Base-by-base conservation (phyloP, 169 alveolate species). In the Plasmodium gallinaceum region DNA sequence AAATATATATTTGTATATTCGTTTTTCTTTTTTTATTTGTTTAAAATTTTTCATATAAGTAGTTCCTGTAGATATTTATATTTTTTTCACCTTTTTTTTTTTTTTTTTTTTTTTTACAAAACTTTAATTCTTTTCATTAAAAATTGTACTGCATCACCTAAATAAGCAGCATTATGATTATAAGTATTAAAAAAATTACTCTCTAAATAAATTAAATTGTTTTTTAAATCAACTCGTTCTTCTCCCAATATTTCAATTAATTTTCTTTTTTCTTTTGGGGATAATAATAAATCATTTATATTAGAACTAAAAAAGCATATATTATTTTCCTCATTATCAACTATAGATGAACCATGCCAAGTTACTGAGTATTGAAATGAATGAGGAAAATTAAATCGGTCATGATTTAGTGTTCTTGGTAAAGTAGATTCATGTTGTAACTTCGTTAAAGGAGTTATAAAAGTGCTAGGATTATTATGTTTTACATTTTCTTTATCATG, bases 381-480 rank as follows among this genome's bases (percentile, higher is more conserved):
- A 74, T 95, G 97, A 14, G 97, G 97, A 73, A 95, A 92, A 48
- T 46, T 68, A 91, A 92, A 94, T 42, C 97, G 45, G 20, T 92
- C 83, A 46, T 86, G 92, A 46, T 68, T 94, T 94, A 92, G 18
- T 18, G 96, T 91, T 37, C 92, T 85, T 16, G 97, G 97, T 24
- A 95, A 62, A 14, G 74, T 65, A n/a, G 97, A 75, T 57, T 95
- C 93, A 66, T 95, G 97, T 46, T 95, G 97, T 26, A 95, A 80
- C 71, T 80, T 78, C 14, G 97, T 95, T 24, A 95, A 75, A 22
- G 97, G 97, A 12, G 97, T 95, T 51, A 95, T 94, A 66, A 95
- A 94, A 66, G 94, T 66, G 22, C 87, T 76, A 37, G 95, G 94
- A 10, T 89, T 73, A 58, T 91, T 54, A 58, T 65, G 42, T 92